Evolutionary conservation across 2,329 filamentous ascomycete species (phyloP), one percentile per base, ranked within the genome.

Genomic region (Pseudocercospora fuligena): DNA sequence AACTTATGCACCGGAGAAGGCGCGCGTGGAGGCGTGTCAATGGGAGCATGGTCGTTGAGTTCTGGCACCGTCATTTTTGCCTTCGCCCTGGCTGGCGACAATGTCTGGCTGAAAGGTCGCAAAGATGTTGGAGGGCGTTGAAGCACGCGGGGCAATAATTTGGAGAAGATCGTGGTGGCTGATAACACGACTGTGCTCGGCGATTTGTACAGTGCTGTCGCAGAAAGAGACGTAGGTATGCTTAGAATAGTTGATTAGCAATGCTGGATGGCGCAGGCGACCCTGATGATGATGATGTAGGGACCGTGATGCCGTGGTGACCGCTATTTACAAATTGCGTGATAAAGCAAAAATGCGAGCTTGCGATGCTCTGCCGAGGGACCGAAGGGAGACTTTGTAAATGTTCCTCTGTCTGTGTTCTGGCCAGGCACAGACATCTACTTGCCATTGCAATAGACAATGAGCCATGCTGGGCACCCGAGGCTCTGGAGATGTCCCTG

Each of bases 1-100:
- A 99, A 98, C 70, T 88, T 85, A 79, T 93, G 90, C 65, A 90
- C 85, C 70, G 92, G 91, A 53, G 91, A 90, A 43, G 89, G 87
- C 57, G 90, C 88, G 70, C 90, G 86, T 60, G 90, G 89, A 70
- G 92, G 91, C 65, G 92, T 94, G 74, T 90, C 86, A 76, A 92
- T 89, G 61, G 87, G 82, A 23, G 61, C 70, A 64, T 73, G 70
- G 49, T 70, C 68, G 53, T 70, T 66, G 21, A 63, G 43, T 49
- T 68, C 64, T 21, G 65, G 46, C 63, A 69, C 67, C 12, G 73
- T 70, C 74, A 75, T 75, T n/a, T 49, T 72, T 25, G 64, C 62
- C 47, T 43, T 40, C 64, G 57, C 23, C 12, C 57, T 60, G 40
- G 21, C n/a, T 27, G 31, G 40, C 54, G 46, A 21, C 29, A 27